Base-by-base conservation (phyloP, 2,329 filamentous ascomycete species). In the Pseudogymnoascus sp. region DNA sequence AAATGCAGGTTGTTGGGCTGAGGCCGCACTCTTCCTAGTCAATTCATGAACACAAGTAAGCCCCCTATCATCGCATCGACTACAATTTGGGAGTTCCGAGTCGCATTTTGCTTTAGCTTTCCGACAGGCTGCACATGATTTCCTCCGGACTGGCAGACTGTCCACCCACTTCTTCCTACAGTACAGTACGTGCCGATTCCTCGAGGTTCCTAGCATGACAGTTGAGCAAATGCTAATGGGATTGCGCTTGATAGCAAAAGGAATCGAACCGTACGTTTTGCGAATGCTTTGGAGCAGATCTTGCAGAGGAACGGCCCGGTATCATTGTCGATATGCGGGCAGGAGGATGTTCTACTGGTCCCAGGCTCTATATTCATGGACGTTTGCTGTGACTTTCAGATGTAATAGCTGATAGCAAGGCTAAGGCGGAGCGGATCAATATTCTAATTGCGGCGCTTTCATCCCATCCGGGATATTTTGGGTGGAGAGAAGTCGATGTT, bases 131-230 rank as follows among this genome's bases (percentile, higher is more conserved):
- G 64, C 65, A 64, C 65, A 66, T 65, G 65, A 66, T 38, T 65
- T 66, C 37, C 65, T 65, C 33, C 65, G 61, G 5, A 66, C 59
- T 6, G 62, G 65, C 46, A 62, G 60, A 64, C 40, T 61, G 31
- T 62, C 50, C 17, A 21, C 65, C 23, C 56, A 61, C 50, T 66
- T 66, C 65, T 66, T 66, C 17, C 62, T 37, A 42, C 65, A 66
- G 61, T 66, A 66, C 26, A 66, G 65, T 10, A 66, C 64, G 64
- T 66, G 65, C 15, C 65, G 65, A 59, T 66, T 66, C 56, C 65
- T 29, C 35, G 65, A 66, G 15, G 62, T 26, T 33, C 64, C 62
- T 65, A 65, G 42, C 38, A 29, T 13, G 11, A 33, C 23, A 62
- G 60, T 35, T 62, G 26, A 29, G 35, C 42, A 23, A 53, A 53